Conservation (phyloP, 306 rosid genomes). For the Medicago ruthenica region DNA sequence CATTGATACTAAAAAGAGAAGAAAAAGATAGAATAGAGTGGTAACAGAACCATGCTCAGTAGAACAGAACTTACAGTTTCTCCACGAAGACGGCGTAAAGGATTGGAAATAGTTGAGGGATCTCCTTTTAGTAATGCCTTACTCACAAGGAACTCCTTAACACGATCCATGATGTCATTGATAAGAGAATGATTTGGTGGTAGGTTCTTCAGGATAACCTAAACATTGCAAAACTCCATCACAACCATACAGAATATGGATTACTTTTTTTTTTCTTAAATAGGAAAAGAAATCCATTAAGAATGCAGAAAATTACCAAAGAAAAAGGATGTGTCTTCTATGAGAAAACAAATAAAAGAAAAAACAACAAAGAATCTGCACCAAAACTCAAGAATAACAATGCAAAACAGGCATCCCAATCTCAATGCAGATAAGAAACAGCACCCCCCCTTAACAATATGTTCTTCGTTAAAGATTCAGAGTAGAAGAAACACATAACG, state of each 20-base stretch:
- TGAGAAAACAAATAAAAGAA: conserved; percentile 5
- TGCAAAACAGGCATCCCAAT: conserved; percentile 31
- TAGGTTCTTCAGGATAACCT: conserved; percentile 89
- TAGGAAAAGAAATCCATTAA: not conserved
- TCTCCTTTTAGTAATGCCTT: conserved; percentile 85
- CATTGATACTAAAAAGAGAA: not conserved
- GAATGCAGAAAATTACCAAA: conserved; percentile 10
- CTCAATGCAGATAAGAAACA: conserved; percentile 16
- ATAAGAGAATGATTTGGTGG: conserved; percentile 88
- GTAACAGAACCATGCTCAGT: conserved; percentile 19
- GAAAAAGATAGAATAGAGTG: conserved; percentile 3
- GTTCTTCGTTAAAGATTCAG: not conserved
- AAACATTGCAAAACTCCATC: conserved; percentile 40
- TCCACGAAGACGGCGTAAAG: conserved; percentile 74
- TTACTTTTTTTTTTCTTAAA: not conserved
- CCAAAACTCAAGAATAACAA: conserved; percentile 22
- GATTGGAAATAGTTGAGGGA: conserved; percentile 57
- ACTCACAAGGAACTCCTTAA: conserved; percentile 86
- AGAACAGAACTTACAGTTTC: conserved; percentile 65
- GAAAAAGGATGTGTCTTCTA: conserved; percentile 3
- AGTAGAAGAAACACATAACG: too few relatives aligned
- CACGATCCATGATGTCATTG: conserved; percentile 75
- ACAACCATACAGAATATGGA: conserved; percentile 36
- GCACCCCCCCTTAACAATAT: conserved; percentile 19
- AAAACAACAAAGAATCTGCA: conserved; percentile 25